Evolutionary conservation across 2,329 filamentous ascomycete species (phyloP), one percentile per base, ranked within the genome.

Genomic region (Pyrenochaeta sp.): DNA sequence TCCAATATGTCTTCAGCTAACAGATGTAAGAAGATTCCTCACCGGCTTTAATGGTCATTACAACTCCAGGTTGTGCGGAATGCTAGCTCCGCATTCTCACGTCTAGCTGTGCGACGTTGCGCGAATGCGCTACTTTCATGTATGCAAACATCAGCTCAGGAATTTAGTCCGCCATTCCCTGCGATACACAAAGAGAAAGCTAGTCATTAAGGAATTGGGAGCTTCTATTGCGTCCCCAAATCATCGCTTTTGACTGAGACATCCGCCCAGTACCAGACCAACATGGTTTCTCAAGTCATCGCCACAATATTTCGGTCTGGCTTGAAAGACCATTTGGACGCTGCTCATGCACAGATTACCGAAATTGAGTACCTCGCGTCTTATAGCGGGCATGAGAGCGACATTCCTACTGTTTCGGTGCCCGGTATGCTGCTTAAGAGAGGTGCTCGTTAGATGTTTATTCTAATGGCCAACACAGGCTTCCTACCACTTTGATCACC

Each of bases 311-410:
- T 35, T 31, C 38, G 38, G 21, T 35, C 38, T 26, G 28, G 35
- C 21, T 35, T 41, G 14, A 35, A 17, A 15, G 28, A 24, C 28
- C 28, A 19, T 32, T 35, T 35, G 22, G 28, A 41, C 75, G 76
- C 41, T 68, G 62, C 2, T 53, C n/a, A n/a, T n/a, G n/a, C n/a
- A n/a, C n/a, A n/a, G n/a, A n/a, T n/a, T n/a, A n/a, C n/a, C n/a
- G n/a, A 72, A 14, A 65, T 72, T 5, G 61, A 69, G 37, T 61
- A 72, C 28, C 42, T 79, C 7, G 66, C 77, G 2, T 81, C 78
- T 1, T 81, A 80, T 57, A 79, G 74, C 54, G 80, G 76, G 77
- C 64, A 77, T 38, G 69, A 75, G 35, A 60, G 61, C 17, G 35
- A 60, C 0, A 54, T 44, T 3, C 73, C 76, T 6, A 76, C 73